A percentile compares a stretch with the other conserved stretches of the same genome.
phyloP scores from a whole-genome alignment of 2,329 filamentous ascomycete species.

The Hypoxylon rubiginosum region DNA sequence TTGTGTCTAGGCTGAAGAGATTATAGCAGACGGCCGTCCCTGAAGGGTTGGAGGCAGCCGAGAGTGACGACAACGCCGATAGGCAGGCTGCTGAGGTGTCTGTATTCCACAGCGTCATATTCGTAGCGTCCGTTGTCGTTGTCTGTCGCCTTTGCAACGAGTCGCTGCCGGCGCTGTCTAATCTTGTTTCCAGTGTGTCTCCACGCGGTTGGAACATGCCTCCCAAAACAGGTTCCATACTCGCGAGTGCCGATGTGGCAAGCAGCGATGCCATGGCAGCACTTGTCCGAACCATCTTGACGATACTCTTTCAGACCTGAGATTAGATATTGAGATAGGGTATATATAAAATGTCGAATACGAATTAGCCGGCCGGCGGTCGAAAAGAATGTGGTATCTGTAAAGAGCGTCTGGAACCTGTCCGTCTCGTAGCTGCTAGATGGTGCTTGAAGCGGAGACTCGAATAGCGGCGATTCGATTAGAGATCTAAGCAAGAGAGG shows the following conservation, averaged over 20 bases:
- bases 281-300: conserved; percentile 56
- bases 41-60: conserved; percentile 76
- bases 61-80: conserved; percentile 66
- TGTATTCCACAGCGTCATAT: conserved; percentile 69
- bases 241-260: conserved; percentile 54
- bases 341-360: conserved; percentile 27
- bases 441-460: conserved; percentile 38
- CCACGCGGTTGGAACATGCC: conserved; percentile 30
- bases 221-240: conserved; percentile 44
- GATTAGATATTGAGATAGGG: conserved; percentile 28
- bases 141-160: conserved; percentile 42
- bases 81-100: conserved; percentile 71
- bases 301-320: conserved; percentile 12
- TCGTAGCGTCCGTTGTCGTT: conserved; percentile 54
- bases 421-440: conserved; percentile 38
- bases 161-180: conserved; percentile 35
- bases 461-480: conserved; percentile 41
- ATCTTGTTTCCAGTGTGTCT: conserved; percentile 35
- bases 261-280: conserved; percentile 54
- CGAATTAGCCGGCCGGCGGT: conserved; percentile 47
- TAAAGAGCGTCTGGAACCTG: conserved; percentile 46
- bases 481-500: conserved; percentile 35
- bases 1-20: conserved; percentile 76
- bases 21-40: conserved; percentile 89
- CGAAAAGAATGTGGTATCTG: conserved; percentile 41